Percentiles rank a stretch among this genome's conserved stretches.
phyloP scores from a whole-genome alignment of 768 basidiomycete species.

The Mycena galopus region DNA sequence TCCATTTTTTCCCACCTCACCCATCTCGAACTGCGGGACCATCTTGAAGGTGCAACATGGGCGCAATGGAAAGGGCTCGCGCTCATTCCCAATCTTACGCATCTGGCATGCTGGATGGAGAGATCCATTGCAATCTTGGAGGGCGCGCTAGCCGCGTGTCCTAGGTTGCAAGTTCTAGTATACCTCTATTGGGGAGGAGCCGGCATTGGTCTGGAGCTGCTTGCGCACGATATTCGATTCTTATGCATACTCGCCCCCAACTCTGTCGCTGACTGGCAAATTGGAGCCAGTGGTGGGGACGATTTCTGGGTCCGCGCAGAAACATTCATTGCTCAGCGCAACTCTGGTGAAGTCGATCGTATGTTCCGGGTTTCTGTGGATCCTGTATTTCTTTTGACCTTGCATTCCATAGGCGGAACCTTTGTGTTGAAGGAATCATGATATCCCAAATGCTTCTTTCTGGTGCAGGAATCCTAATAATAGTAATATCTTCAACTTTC shows the following conservation, averaged over 20 bases:
- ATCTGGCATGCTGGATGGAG: slow-evolving; percentile 1
- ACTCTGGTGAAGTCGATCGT: background rate
- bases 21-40: background rate
- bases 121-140: background rate
- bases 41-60: background rate
- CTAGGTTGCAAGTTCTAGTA: slow-evolving; percentile 1
- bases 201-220: background rate
- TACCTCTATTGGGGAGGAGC: background rate
- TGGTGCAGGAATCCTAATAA: too few relatives aligned
- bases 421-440: too few relatives aligned
- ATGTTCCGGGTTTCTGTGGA: background rate
- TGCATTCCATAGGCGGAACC: background rate
- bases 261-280: too few relatives aligned
- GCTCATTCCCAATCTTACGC: slow-evolving; percentile 9
- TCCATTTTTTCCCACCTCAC: slow-evolving; percentile 2
- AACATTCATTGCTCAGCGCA: slow-evolving; percentile 6
- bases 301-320: slow-evolving; percentile 20
- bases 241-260: too few relatives aligned
- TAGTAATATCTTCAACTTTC: too few relatives aligned
- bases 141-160: background rate
- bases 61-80: slow-evolving; percentile 3
- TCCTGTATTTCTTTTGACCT: too few relatives aligned
- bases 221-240: slow-evolving; percentile 4
- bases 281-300: too few relatives aligned
- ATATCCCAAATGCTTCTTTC: too few relatives aligned